Percentiles rank a stretch among this genome's conserved stretches.
Conservation (phyloP, 805 yeast species). For the Saccharomycopsis sp. region DNA sequence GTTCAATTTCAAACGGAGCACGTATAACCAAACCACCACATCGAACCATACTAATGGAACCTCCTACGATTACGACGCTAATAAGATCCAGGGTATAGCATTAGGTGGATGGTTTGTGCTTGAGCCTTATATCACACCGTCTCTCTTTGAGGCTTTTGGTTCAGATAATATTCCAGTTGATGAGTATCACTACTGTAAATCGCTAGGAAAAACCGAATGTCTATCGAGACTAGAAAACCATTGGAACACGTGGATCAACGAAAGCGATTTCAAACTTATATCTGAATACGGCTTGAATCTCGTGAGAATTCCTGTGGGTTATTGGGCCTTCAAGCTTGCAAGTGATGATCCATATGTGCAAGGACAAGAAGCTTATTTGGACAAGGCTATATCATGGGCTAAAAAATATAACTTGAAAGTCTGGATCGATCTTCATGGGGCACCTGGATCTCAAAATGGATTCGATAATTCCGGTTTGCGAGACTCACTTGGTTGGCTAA, state of each 20-base stretch:
- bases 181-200: constrained; percentile 63
- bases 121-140: constrained; percentile 83
- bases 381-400: constrained; percentile 75
- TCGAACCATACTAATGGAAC: constrained; percentile 20
- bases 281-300: constrained; percentile 63
- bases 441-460: constrained; percentile 96
- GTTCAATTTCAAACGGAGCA: not conserved
- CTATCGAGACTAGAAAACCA: constrained; percentile 48
- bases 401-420: constrained; percentile 54
- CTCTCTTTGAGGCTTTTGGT: constrained; percentile 41
- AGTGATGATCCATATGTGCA: constrained; percentile 77
- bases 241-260: constrained; percentile 76
- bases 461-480: constrained; percentile 90
- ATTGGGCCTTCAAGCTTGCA: constrained; percentile 75
- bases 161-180: constrained; percentile 60
- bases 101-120: constrained; percentile 88
- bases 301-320: constrained; percentile 89
- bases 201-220: constrained; percentile 58
- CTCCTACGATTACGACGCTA: constrained; percentile 9
- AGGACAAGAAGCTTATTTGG: constrained; percentile 72
- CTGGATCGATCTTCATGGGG: constrained; percentile 93
- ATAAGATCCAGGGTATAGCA: constrained; percentile 59
- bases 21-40: not conserved
- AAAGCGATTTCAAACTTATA: constrained; percentile 59
- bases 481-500: constrained; percentile 53